Evolutionary conservation across 2,329 filamentous ascomycete genomes (phyloP), one percentile per base, ranked within the genome.

Genomic region (Fusarium kyushuense): DNA sequence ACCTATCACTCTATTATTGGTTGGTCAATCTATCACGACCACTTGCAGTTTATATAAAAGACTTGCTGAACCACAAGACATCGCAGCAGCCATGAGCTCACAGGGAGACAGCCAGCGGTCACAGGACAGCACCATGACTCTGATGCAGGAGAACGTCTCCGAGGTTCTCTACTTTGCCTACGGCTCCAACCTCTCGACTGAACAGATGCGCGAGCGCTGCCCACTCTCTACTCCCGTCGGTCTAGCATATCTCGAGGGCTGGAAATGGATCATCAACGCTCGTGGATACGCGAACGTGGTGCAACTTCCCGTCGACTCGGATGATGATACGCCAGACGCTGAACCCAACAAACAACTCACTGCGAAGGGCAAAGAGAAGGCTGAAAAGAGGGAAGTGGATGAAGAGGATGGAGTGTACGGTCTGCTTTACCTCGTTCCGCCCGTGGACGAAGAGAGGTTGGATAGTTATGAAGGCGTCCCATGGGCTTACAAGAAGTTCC

Each of bases 241-340:
- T 42, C 79, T 91, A 51, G 90, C 83, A 5, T 78, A 84, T 21
- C 82, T 93, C 5, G 73, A 76, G 2, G 79, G 80, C 40, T 90
- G 88, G 81, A 79, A 76, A 43, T 93, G 89, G 89, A 82, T 90
- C 54, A 92, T 93, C 79, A 90, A 89, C 73, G 77, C 80, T 45
- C 83, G 89, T 3, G 89, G 89, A 16, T 92, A 89, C 74, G 90
- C 90, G 38, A 93, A 92, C 73, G 80, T 92, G n/a, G 83, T 88
- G 27, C 74, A 71, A n/a, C 62, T 74, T 4, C 38, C 61, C 13
- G 29, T 52, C 35, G 58, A 62, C 32, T 62, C 58, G 10, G 63
- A 65, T 3, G 52, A 58, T 7, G 64, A 68, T 6, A 61, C 43
- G 2, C 52, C 58, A 2, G 54, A 58, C 7, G 48, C 45, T 35